Conservation (phyloP, 805 yeast genomes). For the Metschnikowia chrysomelidarum region DNA sequence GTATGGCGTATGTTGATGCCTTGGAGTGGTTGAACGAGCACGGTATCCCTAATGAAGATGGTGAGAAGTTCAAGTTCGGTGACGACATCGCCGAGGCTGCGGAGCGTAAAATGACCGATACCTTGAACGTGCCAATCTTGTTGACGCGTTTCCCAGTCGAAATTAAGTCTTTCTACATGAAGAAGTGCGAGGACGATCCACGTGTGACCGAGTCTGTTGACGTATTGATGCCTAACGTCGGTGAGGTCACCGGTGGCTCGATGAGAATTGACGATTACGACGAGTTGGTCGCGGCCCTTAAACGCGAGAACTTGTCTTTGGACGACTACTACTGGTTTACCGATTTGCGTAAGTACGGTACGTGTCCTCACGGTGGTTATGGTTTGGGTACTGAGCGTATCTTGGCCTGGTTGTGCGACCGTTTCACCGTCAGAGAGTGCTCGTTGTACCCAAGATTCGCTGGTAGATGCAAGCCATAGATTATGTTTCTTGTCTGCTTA, state of each 20-base stretch:
- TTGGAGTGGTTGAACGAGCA: slow-evolving; percentile 96
- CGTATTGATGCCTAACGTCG: slow-evolving; percentile 98
- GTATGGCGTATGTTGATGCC: slow-evolving; percentile 90
- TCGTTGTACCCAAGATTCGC: slow-evolving; percentile 96
- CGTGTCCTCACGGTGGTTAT: slow-evolving; percentile 98
- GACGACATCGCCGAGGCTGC: slow-evolving; percentile 99
- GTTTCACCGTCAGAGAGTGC: slow-evolving; percentile 98
- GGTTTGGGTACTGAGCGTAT: slow-evolving; percentile 98
- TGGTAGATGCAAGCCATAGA: slow-evolving; percentile 94
- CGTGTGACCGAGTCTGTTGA: slow-evolving; percentile 98
- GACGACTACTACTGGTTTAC: slow-evolving; percentile 92
- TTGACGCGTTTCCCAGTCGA: slow-evolving; percentile 94
- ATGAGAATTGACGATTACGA: slow-evolving; percentile 89
- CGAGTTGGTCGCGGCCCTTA: slow-evolving; percentile 85
- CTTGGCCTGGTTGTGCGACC: slow-evolving; percentile 95
- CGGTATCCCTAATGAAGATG: slow-evolving; percentile 92
- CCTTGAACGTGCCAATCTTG: slow-evolving; percentile 87
- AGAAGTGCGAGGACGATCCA: slow-evolving; percentile 82
- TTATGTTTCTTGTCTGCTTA: neutral
- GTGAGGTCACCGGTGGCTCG: slow-evolving; percentile 98
- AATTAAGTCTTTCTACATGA: slow-evolving; percentile 98
- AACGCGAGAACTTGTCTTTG: slow-evolving; percentile 85
- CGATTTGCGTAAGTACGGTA: slow-evolving; percentile 95
- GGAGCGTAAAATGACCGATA: slow-evolving; percentile 97
- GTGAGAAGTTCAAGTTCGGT: slow-evolving; percentile 89